Conservation (phyloP, 2,329 filamentous ascomycete species). For the Clathrospora elynae region DNA sequence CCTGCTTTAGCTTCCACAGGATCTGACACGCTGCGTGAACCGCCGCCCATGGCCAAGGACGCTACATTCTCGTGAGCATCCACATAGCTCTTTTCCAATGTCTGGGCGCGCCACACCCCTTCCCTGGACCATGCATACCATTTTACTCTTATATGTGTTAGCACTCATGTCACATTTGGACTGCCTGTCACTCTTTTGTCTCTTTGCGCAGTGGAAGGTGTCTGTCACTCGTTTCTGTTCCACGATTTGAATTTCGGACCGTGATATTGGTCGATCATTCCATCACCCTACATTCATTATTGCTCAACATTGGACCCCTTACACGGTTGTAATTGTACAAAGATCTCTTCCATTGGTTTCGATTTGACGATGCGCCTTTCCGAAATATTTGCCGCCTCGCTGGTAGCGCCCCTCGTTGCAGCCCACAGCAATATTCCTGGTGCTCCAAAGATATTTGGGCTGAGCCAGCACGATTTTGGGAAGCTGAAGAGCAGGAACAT, state of each 20-base stretch:
- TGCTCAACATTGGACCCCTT: no score
- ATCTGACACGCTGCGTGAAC: conserved; percentile 14
- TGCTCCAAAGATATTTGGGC: conserved; percentile 42
- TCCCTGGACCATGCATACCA: conserved; percentile 6
- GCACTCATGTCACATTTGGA: not conserved
- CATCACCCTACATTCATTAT: no score
- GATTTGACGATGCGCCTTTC: conserved; percentile 41
- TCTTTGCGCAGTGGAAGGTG: conserved; percentile 15
- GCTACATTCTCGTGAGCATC: conserved; percentile 8
- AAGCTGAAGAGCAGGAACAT: conserved; percentile 35
- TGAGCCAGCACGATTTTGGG: conserved; percentile 26
- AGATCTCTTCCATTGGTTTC: not conserved
- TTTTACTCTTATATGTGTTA: conserved; percentile 8
- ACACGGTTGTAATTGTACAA: no score
- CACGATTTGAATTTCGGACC: conserved; percentile 6
- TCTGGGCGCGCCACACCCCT: conserved; percentile 8
- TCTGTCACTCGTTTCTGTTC: conserved; percentile 24
- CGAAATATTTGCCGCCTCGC: conserved; percentile 32
- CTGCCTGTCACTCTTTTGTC: conserved; percentile 11
- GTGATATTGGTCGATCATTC: conserved; percentile 12
- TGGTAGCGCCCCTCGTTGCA: conserved; percentile 38
- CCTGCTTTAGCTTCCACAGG: conserved; percentile 4
- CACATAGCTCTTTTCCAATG: conserved; percentile 5
- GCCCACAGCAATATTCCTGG: conserved; percentile 38
- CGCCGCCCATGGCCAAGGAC: conserved; percentile 17